Percentiles rank a stretch among this genome's conserved stretches.
Evolutionary conservation across 768 basidiomycete genomes (phyloP).

Genomic region (Suillus americanus): DNA sequence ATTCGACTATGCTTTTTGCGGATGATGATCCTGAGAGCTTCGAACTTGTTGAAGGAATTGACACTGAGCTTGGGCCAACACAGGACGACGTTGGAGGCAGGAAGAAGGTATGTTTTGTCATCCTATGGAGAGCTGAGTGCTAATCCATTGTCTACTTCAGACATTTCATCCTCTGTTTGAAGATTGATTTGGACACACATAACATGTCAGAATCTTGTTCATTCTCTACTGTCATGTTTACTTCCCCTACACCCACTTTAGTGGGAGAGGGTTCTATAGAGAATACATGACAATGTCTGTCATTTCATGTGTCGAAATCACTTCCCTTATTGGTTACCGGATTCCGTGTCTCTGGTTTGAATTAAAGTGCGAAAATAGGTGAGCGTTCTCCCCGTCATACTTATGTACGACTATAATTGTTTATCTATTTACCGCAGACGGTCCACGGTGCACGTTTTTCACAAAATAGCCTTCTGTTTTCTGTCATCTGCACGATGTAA

Average conservation of each 20-base stretch:
- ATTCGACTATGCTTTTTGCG: not conserved
- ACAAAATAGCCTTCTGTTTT: too few species aligned
- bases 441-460: too few species aligned
- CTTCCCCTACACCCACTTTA: not conserved
- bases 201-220: not conserved
- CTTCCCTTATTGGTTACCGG: too few species aligned
- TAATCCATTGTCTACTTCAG: constrained; percentile 11
- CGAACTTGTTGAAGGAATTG: constrained; percentile 29
- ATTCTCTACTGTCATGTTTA: not conserved
- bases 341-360: too few species aligned
- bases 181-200: constrained; percentile 19
- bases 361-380: too few species aligned
- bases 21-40: constrained; percentile 21
- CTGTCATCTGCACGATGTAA: too few species aligned
- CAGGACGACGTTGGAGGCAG: constrained; percentile 24
- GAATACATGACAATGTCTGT: too few species aligned
- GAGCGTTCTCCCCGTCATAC: too few species aligned
- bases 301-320: too few species aligned
- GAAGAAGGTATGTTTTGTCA: constrained; percentile 21
- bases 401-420: too few species aligned
- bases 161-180: constrained; percentile 34
- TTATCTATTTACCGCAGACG: too few species aligned
- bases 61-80: constrained; percentile 30
- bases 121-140: not conserved
- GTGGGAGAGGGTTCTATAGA: too few species aligned